Percentiles rank a stretch among this genome's conserved stretches.
phyloP scores from a whole-genome alignment of 2,329 filamentous ascomycete genomes.

The Fusarium sp. region DNA sequence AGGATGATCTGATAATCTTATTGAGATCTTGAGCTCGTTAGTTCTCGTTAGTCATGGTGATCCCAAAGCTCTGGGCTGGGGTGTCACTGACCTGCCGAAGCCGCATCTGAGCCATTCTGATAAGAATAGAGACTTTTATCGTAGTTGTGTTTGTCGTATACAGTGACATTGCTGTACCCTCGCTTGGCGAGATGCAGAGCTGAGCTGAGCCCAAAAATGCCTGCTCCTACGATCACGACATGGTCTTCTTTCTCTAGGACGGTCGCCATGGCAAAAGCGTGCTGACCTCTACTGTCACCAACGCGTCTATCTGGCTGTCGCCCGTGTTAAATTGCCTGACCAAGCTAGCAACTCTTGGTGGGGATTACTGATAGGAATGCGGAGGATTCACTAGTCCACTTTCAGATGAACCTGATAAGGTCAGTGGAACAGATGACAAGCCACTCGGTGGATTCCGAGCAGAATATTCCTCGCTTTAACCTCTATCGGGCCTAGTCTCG shows the following conservation, averaged over 20 bases:
- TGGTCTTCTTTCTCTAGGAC: neutral
- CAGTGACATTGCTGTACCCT: conserved; percentile 57
- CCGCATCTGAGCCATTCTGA: conserved; percentile 50
- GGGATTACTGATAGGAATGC: neutral
- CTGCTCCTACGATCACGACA: conserved; percentile 5
- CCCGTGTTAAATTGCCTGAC: neutral
- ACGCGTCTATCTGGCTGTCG: neutral
- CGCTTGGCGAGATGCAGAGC: conserved; percentile 45
- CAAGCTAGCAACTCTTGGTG: neutral
- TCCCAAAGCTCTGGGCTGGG: too few species aligned
- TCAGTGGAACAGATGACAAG: neutral
- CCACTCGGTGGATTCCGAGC: neutral
- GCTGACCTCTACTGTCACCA: neutral
- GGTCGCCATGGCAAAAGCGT: neutral
- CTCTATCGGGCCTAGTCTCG: neutral
- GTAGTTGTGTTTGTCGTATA: conserved; percentile 58
- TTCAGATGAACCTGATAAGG: neutral
- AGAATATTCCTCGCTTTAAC: neutral
- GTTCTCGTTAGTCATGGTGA: neutral
- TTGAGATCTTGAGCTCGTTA: conserved; percentile 44
- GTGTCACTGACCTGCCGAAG: conserved; percentile 50
- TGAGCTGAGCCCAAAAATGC: conserved; percentile 45
- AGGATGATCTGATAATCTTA: conserved; percentile 52
- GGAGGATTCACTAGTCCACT: neutral
- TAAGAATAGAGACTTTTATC: conserved; percentile 53